These are phyloP conservation scores for Alternaria infectoria DNA, from an alignment of 2,329 filamentous ascomycete genomes.

Conservation along the genomic window DNA sequence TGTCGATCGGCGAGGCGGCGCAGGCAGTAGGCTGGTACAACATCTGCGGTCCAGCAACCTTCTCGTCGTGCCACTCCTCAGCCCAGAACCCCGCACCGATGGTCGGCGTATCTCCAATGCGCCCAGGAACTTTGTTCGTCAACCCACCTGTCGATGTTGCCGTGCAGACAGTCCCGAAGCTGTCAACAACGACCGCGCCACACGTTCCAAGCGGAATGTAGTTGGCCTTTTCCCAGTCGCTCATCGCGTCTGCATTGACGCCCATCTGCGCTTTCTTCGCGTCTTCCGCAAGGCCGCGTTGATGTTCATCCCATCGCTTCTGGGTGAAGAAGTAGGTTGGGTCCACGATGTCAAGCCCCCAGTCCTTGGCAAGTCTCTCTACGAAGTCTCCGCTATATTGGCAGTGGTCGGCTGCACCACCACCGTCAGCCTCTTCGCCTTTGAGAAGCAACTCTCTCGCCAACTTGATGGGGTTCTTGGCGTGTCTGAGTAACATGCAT, in stretches of 20 bases:
- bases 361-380: conserved; percentile 70
- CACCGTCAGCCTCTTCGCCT: conserved; percentile 66
- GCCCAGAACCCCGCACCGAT: conserved; percentile 90
- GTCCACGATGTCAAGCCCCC: conserved; percentile 74
- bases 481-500: conserved; percentile 72
- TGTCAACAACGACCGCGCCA: conserved; percentile 81
- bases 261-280: conserved; percentile 52
- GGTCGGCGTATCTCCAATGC: conserved; percentile 85
- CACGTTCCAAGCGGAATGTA: conserved; percentile 85
- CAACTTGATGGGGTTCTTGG: conserved; percentile 81
- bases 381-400: conserved; percentile 72
- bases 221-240: conserved; percentile 65
- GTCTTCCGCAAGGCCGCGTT: conserved; percentile 59
- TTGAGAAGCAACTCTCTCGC: conserved; percentile 73
- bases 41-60: conserved; percentile 45
- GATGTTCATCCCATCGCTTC: conserved; percentile 79
- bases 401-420: conserved; percentile 70
- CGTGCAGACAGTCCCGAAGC: conserved; percentile 73
- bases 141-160: conserved; percentile 75
- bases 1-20: conserved; percentile 27
- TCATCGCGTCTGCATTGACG: conserved; percentile 30
- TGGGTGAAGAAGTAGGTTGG: conserved; percentile 80
- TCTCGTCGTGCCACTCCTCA: conserved; percentile 71
- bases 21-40: conserved; percentile 20
- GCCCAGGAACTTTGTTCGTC: conserved; percentile 86